Base-by-base conservation (phyloP, 805 yeast species). In the Ogataea polymorpha region DNA sequence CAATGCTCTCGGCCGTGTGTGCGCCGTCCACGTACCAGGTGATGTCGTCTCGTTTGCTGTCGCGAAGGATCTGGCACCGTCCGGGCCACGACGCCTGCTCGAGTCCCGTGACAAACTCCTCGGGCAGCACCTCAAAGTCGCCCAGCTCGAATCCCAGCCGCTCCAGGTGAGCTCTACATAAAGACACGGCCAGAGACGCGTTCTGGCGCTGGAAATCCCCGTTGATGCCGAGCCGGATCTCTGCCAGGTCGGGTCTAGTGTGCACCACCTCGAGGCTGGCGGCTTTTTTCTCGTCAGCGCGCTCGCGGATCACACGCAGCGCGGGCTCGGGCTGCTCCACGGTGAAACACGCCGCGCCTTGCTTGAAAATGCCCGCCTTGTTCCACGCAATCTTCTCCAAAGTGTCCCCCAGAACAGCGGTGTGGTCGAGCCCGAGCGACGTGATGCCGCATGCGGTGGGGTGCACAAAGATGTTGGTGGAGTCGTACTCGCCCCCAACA, bases 1-100 rank as follows among this genome's bases (percentile, higher is more conserved):
- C 70, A 17, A 95, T 76, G 44, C 96, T 86, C 55, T 93, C 99
- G 33, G 74, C 66, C 0, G 99, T 93, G 55, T 93, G 99, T 0
- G 99, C 98, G 14, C 99, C 99, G 65, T 93, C 99, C 12, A 91
- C 65, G 49, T 66, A 81, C 96, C 96, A 93, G n/a, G 74, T 75
- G 13, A 82, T 63, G 3, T 59, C 67, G 17, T 68, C 66, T 12
- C 66, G 63, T 18, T 68, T 67, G 3, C 44, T 10, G 17, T 67
- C 72, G 5, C 52, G 45, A 23, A 87, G 62, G 2, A 79, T 71
- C 65, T 95, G 97, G 54, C 98, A 91, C 52, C 99, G 72, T 1
- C 99, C 99, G n/a, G 93, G 93, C 96, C 98, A 93, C 32, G 71
- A 66, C 1, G 95, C 85, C 2, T 63, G 44, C 37, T 71, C 77